Percentiles rank a stretch among this genome's conserved stretches.
phyloP scores from a whole-genome alignment of 2,329 filamentous ascomycete species.

The Ophiostoma sp. region DNA sequence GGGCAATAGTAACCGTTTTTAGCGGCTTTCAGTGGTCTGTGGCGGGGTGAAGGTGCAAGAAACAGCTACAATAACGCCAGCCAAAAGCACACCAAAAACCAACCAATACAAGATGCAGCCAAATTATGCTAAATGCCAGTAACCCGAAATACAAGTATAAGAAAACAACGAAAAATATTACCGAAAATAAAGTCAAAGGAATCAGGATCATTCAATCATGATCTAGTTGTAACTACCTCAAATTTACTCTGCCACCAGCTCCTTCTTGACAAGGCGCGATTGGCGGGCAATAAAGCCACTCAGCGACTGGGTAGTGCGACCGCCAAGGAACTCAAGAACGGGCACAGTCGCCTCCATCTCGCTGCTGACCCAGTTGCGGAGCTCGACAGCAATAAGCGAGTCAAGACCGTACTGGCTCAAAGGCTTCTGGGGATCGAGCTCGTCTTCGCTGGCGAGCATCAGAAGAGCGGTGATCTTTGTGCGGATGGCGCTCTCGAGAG shows the following conservation, averaged over 20 bases:
- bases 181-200: background rate
- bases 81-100: background rate
- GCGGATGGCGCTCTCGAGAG: conserved; percentile 22
- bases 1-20: background rate
- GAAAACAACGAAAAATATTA: background rate
- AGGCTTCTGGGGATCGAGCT: conserved; percentile 26
- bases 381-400: conserved; percentile 30
- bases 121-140: too few relatives aligned
- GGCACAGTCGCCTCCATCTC: conserved; percentile 31
- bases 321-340: conserved; percentile 29
- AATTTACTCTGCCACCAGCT: conserved; percentile 7
- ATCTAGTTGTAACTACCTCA: background rate
- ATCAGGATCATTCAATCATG: background rate
- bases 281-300: conserved; percentile 27
- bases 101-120: too few relatives aligned
- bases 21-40: background rate
- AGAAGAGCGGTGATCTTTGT: conserved; percentile 27
- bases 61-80: background rate
- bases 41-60: background rate
- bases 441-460: conserved; percentile 26
- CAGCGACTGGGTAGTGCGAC: conserved; percentile 27
- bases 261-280: conserved; percentile 28
- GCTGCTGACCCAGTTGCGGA: conserved; percentile 31
- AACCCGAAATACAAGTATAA: background rate
- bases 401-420: conserved; percentile 30